phyloP scores from a whole-genome alignment of 2,329 filamentous ascomycete species.

The Colletotrichum tofieldiae region DNA sequence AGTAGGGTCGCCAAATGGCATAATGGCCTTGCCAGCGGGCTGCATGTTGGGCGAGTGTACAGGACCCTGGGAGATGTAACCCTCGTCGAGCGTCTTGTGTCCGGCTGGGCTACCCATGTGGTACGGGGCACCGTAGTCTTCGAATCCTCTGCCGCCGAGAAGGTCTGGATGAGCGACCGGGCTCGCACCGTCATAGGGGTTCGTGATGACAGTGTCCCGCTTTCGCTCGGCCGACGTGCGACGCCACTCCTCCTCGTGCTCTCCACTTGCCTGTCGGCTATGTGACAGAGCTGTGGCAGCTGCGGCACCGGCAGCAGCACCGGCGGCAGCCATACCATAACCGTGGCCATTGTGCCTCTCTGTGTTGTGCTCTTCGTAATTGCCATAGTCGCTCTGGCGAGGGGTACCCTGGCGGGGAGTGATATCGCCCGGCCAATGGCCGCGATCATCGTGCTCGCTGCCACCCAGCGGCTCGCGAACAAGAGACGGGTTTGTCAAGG shows the following conservation, averaged over 20 bases:
- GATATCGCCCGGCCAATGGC: slow-evolving; percentile 51
- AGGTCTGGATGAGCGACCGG: slow-evolving; percentile 73
- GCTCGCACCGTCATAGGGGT: slow-evolving; percentile 77
- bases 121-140: slow-evolving; percentile 62
- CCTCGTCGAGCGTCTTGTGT: slow-evolving; percentile 82
- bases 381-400: slow-evolving; percentile 50
- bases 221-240: slow-evolving; percentile 75
- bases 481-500: slow-evolving; percentile 88
- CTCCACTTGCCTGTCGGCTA: slow-evolving; percentile 69
- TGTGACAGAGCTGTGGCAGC: slow-evolving; percentile 64
- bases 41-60: slow-evolving; percentile 69
- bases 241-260: slow-evolving; percentile 77
- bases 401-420: slow-evolving; percentile 52
- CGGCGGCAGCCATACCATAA: slow-evolving; percentile 65
- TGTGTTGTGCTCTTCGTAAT: slow-evolving; percentile 49
- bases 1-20: slow-evolving; percentile 55
- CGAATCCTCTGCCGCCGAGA: slow-evolving; percentile 57
- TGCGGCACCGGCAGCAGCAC: slow-evolving; percentile 68
- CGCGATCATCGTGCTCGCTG: slow-evolving; percentile 48
- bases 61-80: slow-evolving; percentile 86
- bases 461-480: slow-evolving; percentile 81
- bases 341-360: slow-evolving; percentile 47
- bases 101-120: slow-evolving; percentile 71
- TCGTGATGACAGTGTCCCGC: slow-evolving; percentile 77
- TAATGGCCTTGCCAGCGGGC: slow-evolving; percentile 70